These are phyloP conservation scores for Cordyceps javanica DNA, from an alignment of 2,329 filamentous ascomycete species.

Conservation along the genomic window DNA sequence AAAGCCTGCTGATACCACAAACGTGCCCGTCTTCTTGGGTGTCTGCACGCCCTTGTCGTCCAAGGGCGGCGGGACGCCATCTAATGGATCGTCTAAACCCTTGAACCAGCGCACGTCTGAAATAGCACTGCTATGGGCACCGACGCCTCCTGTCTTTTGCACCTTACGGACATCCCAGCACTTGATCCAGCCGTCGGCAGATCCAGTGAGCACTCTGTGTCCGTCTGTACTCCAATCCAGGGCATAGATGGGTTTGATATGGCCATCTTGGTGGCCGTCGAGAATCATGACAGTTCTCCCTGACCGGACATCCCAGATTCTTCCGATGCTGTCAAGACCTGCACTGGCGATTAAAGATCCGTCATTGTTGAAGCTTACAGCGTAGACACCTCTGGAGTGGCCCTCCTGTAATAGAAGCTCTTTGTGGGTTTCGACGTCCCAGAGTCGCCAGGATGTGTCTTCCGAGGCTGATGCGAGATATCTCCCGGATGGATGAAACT, in stretches of 20 bases:
- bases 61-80: conserved; percentile 51
- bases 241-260: conserved; percentile 87
- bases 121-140: conserved; percentile 85
- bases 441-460: conserved; percentile 93
- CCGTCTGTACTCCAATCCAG: conserved; percentile 91
- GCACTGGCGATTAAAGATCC: conserved; percentile 86
- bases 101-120: conserved; percentile 94
- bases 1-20: conserved; percentile 86
- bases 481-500: conserved; percentile 86
- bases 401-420: conserved; percentile 89
- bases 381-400: conserved; percentile 88
- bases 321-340: conserved; percentile 89
- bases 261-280: conserved; percentile 73
- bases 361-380: conserved; percentile 83
- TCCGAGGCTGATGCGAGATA: conserved; percentile 92
- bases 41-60: conserved; percentile 59
- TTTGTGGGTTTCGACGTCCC: conserved; percentile 81
- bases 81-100: conserved; percentile 68
- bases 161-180: conserved; percentile 97
- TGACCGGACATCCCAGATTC: conserved; percentile 91
- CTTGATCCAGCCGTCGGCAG: conserved; percentile 91
- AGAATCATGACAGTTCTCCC: conserved; percentile 94
- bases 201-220: conserved; percentile 86
- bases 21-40: conserved; percentile 84
- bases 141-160: conserved; percentile 73